phyloP scores from a whole-genome alignment of 2,329 filamentous ascomycete species.

The Fusarium azukiicola region DNA sequence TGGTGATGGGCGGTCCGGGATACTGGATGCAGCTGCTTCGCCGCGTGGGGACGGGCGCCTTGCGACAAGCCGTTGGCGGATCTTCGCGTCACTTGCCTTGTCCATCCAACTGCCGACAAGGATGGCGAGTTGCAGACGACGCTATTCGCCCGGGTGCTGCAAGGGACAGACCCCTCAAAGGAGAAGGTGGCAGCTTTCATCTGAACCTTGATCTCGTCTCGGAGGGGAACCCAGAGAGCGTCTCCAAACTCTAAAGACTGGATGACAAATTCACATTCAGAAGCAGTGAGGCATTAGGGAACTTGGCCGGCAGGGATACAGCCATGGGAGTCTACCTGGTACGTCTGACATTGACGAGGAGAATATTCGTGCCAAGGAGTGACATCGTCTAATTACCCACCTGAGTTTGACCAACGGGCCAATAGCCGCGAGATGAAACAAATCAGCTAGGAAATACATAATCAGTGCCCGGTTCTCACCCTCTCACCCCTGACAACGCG shows the following conservation, averaged over 20 bases:
- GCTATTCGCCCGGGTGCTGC: slow-evolving; percentile 31
- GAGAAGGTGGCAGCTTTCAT: slow-evolving; percentile 42
- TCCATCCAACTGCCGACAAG: slow-evolving; percentile 46
- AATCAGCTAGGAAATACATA: slow-evolving; percentile 19
- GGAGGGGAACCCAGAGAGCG: neutral
- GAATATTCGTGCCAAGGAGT: slow-evolving; percentile 28
- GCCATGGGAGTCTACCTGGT: neutral
- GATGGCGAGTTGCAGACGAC: slow-evolving; percentile 31
- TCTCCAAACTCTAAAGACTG: neutral
- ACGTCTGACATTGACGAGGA: slow-evolving; percentile 24
- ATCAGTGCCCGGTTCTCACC: slow-evolving; percentile 5
- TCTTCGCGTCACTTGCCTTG: slow-evolving; percentile 20
- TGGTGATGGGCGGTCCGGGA: slow-evolving; percentile 42
- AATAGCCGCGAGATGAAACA: slow-evolving; percentile 43
- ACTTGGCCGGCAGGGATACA: neutral
- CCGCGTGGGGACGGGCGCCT: slow-evolving; percentile 33
- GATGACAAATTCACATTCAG: slow-evolving; percentile 7
- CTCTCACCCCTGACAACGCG: slow-evolving; percentile 7
- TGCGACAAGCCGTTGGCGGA: slow-evolving; percentile 24
- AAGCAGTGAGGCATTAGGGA: neutral
- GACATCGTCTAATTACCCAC: slow-evolving; percentile 44
- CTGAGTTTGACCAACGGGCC: slow-evolving; percentile 3
- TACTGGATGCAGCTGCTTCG: slow-evolving; percentile 41
- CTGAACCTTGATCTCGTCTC: slow-evolving; percentile 30
- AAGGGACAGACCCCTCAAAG: slow-evolving; percentile 34